Base-by-base conservation (phyloP, 495 filamentous ascomycete species). In the Lophiotrema nucula region DNA sequence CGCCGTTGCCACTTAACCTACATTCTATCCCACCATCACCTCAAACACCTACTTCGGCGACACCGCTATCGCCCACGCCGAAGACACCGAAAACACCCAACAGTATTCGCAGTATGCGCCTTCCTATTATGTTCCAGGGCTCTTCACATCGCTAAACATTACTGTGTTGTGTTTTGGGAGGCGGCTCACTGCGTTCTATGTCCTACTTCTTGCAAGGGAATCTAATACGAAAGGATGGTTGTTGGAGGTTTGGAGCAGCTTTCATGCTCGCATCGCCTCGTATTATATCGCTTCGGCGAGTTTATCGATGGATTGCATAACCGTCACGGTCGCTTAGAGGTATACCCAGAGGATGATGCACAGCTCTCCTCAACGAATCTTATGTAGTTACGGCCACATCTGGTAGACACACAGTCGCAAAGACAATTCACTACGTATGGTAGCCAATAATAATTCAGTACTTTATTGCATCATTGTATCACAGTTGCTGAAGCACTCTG, bases 41-140 rank as follows among this genome's bases (percentile, higher is more conserved):
- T n/a, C 43, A n/a, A n/a, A n/a, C n/a, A n/a, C n/a, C n/a, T n/a
- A n/a, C n/a, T n/a, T n/a, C n/a, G n/a, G n/a, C 28, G 27, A 18
- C 48, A 22, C 48, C 53, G 18, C 12, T 2, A 16, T n/a, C 48
- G 19, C 16, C 27, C 25, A 21, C 38, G 21, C 56, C 56, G 27
- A 44, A 16, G 43, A 48, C 49, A 15, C 58, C 58, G 22, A 31
- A 37, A 22, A 33, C 47, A 39, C 49, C 49, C 1, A 23, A 12
- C 12, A 62, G 51, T 25, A 38, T 39, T 8, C 4, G 44, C 15
- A 56, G 53, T 28, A 56, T 56, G 53, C 42, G 27, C 4, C 22
- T 56, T 11, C 53, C 53, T 10, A 56, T 56, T 18, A 48, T 56
- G 24, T 46, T 55, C 33, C 26, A 53, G n/a, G n/a, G 18, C 12